Evolutionary conservation across 768 basidiomycete genomes (phyloP).

Genomic region (Podaxis sp.): DNA sequence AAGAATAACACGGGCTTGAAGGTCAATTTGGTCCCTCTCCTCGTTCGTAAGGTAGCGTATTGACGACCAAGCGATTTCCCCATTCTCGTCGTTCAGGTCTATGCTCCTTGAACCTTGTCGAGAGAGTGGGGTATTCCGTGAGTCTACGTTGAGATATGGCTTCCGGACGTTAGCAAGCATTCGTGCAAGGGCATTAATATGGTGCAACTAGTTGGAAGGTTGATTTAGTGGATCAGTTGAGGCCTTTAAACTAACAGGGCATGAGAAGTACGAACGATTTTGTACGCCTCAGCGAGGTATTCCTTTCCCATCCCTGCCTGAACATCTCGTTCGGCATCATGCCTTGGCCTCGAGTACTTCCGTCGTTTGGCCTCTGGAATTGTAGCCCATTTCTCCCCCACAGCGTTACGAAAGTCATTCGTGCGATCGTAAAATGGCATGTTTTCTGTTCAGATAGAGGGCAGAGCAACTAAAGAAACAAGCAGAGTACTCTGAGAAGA

Average conservation of each 20-base stretch:
- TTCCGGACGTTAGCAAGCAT: constrained; percentile 78
- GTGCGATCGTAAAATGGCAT: constrained; percentile 67
- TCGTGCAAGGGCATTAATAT: constrained; percentile 65
- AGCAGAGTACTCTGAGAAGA: constrained; percentile 7
- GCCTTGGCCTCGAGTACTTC: constrained; percentile 33
- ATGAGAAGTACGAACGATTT: constrained; percentile 42
- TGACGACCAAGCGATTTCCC: constrained; percentile 53
- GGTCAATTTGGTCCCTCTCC: constrained; percentile 94
- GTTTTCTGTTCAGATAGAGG: neutral
- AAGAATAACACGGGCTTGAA: constrained; percentile 85
- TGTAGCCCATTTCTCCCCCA: constrained; percentile 44
- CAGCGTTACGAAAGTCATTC: constrained; percentile 51
- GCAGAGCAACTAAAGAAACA: constrained; percentile 4
- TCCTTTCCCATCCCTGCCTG: constrained; percentile 51
- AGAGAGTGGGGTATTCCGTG: constrained; percentile 48
- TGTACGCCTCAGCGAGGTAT: constrained; percentile 75
- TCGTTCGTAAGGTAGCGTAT: constrained; percentile 79
- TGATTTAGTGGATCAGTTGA: neutral
- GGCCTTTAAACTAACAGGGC: neutral
- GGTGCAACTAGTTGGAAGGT: constrained; percentile 53
- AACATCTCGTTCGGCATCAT: constrained; percentile 32
- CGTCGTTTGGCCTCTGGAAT: constrained; percentile 49
- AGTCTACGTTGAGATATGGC: constrained; percentile 83
- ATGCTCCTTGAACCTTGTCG: constrained; percentile 52
- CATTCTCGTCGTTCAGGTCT: constrained; percentile 42